These are phyloP conservation scores for Dendrostoma leiphaemia DNA, from an alignment of 2,329 filamentous ascomycete genomes.

Conservation along the genomic window DNA sequence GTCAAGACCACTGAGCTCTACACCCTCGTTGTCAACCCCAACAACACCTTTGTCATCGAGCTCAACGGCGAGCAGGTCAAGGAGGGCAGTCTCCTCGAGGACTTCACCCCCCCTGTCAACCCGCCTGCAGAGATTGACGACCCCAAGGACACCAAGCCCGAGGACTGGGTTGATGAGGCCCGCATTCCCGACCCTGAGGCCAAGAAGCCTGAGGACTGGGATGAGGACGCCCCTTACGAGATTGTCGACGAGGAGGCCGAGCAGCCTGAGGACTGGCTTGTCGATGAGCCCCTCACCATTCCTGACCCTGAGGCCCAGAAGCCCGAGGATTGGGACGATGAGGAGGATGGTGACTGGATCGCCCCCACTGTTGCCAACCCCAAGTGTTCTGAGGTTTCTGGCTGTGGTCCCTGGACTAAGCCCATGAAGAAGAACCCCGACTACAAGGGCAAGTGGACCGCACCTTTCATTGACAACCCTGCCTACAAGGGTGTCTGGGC, in stretches of 20 bases:
- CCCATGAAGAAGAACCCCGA: slow-evolving; percentile 92
- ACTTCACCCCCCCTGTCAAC: slow-evolving; percentile 93
- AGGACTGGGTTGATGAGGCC: slow-evolving; percentile 91
- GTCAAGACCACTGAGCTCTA: slow-evolving; percentile 93
- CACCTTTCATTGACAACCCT: slow-evolving; percentile 93
- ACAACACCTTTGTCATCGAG: slow-evolving; percentile 92
- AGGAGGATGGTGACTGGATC: slow-evolving; percentile 98
- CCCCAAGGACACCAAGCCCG: slow-evolving; percentile 87
- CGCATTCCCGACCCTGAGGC: slow-evolving; percentile 90
- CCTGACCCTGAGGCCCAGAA: slow-evolving; percentile 94
- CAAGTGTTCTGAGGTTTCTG: slow-evolving; percentile 90
- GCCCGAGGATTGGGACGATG: slow-evolving; percentile 99
- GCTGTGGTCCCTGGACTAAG: slow-evolving; percentile 89
- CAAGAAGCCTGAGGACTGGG: slow-evolving; percentile 97
- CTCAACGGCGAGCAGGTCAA: slow-evolving; percentile 88
- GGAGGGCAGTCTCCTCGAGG: slow-evolving; percentile 87
- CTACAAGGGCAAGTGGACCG: slow-evolving; percentile 99
- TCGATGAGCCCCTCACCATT: slow-evolving; percentile 77
- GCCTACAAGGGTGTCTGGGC: slow-evolving; percentile 96
- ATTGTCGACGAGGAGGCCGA: slow-evolving; percentile 90
- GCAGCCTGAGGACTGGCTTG: slow-evolving; percentile 94
- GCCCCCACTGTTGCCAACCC: slow-evolving; percentile 89
- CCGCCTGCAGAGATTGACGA: slow-evolving; percentile 94
- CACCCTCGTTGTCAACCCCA: slow-evolving; percentile 92
- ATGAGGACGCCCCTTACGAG: slow-evolving; percentile 96